phyloP scores from a whole-genome alignment of 2,329 filamentous ascomycete species.

The Grosmannia huntii region DNA sequence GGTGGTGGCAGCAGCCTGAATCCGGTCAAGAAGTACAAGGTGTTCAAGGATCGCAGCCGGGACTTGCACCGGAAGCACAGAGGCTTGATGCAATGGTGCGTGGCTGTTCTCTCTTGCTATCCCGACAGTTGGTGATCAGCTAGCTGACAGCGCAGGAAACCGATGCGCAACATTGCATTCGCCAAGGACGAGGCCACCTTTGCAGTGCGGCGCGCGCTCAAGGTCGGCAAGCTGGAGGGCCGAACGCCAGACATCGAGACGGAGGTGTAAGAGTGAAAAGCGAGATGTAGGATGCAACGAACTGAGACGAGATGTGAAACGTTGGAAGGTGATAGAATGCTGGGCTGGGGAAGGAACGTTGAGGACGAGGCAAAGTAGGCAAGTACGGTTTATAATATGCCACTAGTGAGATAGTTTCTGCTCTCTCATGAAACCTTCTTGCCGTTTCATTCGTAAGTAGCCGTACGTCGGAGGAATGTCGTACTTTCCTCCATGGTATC shows the following conservation, averaged over 20 bases:
- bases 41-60: constrained; percentile 55
- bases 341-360: no score
- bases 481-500: no score
- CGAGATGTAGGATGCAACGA: not conserved
- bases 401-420: no score
- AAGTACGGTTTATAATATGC: no score
- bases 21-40: constrained; percentile 44
- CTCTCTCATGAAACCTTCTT: no score
- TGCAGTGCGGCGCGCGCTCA: constrained; percentile 61
- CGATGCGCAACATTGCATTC: constrained; percentile 73
- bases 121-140: not conserved
- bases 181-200: constrained; percentile 79
- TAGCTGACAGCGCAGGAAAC: constrained; percentile 32
- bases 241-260: constrained; percentile 84
- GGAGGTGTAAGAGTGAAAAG: constrained; percentile 32
- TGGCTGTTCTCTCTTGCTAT: not conserved
- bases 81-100: constrained; percentile 80
- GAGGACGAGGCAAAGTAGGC: no score
- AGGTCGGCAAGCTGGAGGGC: constrained; percentile 64
- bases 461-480: no score
- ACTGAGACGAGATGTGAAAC: no score
- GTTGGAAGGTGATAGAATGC: no score
- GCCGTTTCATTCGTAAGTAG: no score
- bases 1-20: constrained; percentile 18
- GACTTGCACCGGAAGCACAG: constrained; percentile 75